phyloP scores from a whole-genome alignment of 192 early-diverging fungal species.

The Coemansia sp. region DNA sequence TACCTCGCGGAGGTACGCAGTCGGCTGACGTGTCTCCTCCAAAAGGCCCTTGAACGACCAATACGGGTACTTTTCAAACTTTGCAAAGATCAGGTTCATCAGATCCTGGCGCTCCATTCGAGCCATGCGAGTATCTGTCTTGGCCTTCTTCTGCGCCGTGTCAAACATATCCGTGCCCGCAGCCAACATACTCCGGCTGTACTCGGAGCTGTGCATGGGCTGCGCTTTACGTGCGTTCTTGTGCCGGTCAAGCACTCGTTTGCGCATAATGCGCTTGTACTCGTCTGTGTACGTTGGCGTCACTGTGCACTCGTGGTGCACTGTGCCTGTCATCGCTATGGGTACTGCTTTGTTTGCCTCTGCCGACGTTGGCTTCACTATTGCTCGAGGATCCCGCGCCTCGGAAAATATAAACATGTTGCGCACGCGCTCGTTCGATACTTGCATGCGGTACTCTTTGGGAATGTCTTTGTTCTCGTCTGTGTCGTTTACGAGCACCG shows the following conservation, averaged over 20 bases:
- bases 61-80: conserved; percentile 78
- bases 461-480: conserved; percentile 66
- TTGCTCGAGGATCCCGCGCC: conserved; percentile 32
- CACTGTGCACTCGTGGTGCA: conserved; percentile 72
- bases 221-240: conserved; percentile 33
- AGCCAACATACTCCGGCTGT: conserved; percentile 50
- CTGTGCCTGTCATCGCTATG: conserved; percentile 62
- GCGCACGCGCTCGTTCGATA: conserved; percentile 65
- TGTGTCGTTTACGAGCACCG: conserved; percentile 68
- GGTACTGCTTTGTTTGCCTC: conserved; percentile 54
- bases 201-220: conserved; percentile 26
- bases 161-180: conserved; percentile 39
- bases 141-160: conserved; percentile 49
- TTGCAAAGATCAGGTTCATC: conserved; percentile 77
- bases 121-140: conserved; percentile 71
- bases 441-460: conserved; percentile 78
- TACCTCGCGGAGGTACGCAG: conserved; percentile 80
- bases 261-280: conserved; percentile 69
- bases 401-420: conserved; percentile 83
- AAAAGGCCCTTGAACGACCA: conserved; percentile 84
- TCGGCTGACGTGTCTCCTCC: conserved; percentile 80
- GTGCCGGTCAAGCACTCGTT: conserved; percentile 59
- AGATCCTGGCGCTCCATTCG: conserved; percentile 83
- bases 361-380: conserved; percentile 47
- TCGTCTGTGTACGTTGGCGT: conserved; percentile 60